Evolutionary conservation across 352 stramenopile genomes (phyloP).

Genomic region (Phytophthora multivora): DNA sequence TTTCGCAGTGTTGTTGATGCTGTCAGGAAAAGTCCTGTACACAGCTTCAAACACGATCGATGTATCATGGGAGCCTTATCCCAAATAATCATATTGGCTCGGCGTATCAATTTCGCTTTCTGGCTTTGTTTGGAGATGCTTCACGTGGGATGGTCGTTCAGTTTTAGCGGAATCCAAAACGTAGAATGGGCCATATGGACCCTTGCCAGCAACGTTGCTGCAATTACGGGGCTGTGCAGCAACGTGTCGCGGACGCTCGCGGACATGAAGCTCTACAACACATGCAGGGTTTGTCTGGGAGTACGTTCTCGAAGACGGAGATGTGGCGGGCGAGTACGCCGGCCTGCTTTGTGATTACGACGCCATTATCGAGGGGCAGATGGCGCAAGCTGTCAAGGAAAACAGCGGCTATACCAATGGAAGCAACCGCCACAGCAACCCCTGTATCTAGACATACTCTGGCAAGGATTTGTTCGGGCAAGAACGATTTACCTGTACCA

Average conservation of each 20-base stretch:
- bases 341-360: too few relatives aligned
- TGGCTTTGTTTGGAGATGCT: constrained; percentile 20
- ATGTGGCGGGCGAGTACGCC: too few relatives aligned
- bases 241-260: too few relatives aligned
- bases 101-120: constrained; percentile 1
- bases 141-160: constrained; percentile 15
- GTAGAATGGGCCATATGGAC: constrained; percentile 37
- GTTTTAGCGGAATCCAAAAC: constrained; percentile 35
- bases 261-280: too few relatives aligned
- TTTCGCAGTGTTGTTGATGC: constrained; percentile 13
- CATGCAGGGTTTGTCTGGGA: too few relatives aligned
- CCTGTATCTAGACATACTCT: constrained; percentile 12
- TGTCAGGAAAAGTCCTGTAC: constrained; percentile 21
- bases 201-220: constrained; percentile 28
- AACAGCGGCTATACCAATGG: too few relatives aligned
- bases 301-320: too few relatives aligned
- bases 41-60: constrained; percentile 37
- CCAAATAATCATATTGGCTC: constrained; percentile 11
- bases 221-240: too few relatives aligned
- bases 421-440: constrained; percentile 21
- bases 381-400: too few relatives aligned
- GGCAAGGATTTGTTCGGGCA: constrained; percentile 26
- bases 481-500: constrained; percentile 39
- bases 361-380: too few relatives aligned
- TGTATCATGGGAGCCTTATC: constrained; percentile 19